phyloP scores from a whole-genome alignment of 176 grass and related monocot genomes.

The Carex littledalei region DNA sequence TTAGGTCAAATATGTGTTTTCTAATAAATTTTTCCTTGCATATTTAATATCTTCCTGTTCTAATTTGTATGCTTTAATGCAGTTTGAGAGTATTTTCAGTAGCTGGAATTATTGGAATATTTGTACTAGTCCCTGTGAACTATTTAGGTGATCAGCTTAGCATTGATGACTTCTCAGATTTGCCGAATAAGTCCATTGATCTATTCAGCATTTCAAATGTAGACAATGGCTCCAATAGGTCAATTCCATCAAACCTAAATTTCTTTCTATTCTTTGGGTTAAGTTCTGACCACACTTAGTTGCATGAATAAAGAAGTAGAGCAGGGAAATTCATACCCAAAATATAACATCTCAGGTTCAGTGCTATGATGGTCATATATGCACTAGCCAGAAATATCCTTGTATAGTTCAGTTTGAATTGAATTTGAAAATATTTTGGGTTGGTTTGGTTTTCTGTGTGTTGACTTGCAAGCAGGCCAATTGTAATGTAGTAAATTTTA shows the following conservation, averaged over 20 bases:
- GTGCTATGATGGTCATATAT: neutral
- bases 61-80: slow-evolving; percentile 14
- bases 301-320: neutral
- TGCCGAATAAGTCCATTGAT: slow-evolving; percentile 77
- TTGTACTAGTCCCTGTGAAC: slow-evolving; percentile 73
- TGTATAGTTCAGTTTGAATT: neutral
- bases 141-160: slow-evolving; percentile 66
- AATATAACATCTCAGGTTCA: neutral
- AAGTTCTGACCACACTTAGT: neutral
- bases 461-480: neutral
- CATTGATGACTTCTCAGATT: slow-evolving; percentile 78
- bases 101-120: slow-evolving; percentile 57
- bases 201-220: slow-evolving; percentile 96
- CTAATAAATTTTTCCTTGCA: slow-evolving; percentile 12
- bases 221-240: slow-evolving; percentile 70
- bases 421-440: neutral
- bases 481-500: neutral
- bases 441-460: neutral
- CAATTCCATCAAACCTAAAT: neutral
- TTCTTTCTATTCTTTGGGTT: neutral
- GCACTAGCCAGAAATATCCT: neutral
- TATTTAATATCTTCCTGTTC: slow-evolving; percentile 5
- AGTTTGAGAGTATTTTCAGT: slow-evolving; percentile 74
- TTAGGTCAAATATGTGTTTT: slow-evolving; percentile 42
- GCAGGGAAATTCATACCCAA: neutral